A percentile compares a stretch with the other conserved stretches of the same genome.
These are phyloP conservation scores for Hippophae tibetana DNA, from an alignment of 306 rosid genomes.

Conservation along the genomic window DNA sequence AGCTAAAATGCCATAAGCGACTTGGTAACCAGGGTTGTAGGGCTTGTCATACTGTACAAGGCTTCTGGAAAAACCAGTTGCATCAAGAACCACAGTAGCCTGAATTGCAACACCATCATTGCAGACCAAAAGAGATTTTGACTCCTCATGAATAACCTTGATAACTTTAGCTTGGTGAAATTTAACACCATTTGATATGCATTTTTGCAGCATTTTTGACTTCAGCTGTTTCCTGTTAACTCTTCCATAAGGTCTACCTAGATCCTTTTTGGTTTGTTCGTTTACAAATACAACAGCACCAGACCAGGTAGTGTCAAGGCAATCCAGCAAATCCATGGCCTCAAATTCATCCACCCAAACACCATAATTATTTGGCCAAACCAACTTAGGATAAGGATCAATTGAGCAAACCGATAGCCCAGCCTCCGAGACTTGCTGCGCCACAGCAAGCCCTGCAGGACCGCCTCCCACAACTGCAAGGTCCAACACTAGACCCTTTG, in stretches of 20 bases:
- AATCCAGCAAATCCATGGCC: conserved; percentile 89
- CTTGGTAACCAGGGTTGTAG: conserved; percentile 94
- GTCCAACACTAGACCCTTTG: conserved; percentile 70
- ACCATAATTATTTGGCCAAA: conserved; percentile 98
- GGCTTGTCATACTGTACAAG: conserved; percentile 89
- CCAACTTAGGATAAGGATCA: conserved; percentile 76
- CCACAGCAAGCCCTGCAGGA: conserved; percentile 95
- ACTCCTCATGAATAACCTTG: conserved; percentile 78
- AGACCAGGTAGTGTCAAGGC: conserved; percentile 93
- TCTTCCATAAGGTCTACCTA: conserved; percentile 87
- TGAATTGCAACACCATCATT: conserved; percentile 82
- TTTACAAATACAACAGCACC: conserved; percentile 80
- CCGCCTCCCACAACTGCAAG: conserved; percentile 98
- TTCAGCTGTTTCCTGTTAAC: conserved; percentile 86
- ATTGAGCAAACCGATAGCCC: conserved; percentile 87
- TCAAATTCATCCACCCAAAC: conserved; percentile 99
- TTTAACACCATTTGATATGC: conserved; percentile 76
- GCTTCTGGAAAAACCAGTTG: conserved; percentile 90
- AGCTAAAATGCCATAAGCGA: conserved; percentile 92
- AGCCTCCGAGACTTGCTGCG: conserved; percentile 94
- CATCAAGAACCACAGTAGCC: conserved; percentile 92
- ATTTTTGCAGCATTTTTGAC: conserved; percentile 85
- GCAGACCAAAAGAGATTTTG: conserved; percentile 68
- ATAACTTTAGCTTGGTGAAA: conserved; percentile 85
- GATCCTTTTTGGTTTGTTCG: conserved; percentile 52